Evolutionary conservation across 352 stramenopile genomes (phyloP), one percentile per base, ranked within the genome.

Genomic region (Plasmopara halstedii): DNA sequence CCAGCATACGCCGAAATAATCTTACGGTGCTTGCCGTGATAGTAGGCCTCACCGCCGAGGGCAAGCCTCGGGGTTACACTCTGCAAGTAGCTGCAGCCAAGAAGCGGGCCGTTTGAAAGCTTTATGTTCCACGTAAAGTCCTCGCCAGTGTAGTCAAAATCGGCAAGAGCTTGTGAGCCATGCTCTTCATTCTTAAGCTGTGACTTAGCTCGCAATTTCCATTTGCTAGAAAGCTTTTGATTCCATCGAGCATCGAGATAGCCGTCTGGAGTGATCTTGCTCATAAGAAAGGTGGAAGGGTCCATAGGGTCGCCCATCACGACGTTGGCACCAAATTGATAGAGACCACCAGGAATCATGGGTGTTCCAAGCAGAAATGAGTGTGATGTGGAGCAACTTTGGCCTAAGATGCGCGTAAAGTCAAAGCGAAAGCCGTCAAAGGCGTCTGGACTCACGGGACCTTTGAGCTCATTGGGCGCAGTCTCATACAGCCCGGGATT

Each of bases 71-170:
- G 70, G 36, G 82, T 94, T 50, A 93, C 57, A 57, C 73, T 89
- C 73, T 95, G 84, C 46, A 95, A 71, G 65, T 95, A 95, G 55
- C 73, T 88, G 34, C 87, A 70, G 18, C 82, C 82, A 19, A 93
- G 42, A 47, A 92, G 58, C n/a, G 82, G 78, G 45, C 84, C 84
- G 60, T 95, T 91, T 43, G 79, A 88, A 42, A 91, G 27, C 74
- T 95, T 95, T 67, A 94, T 78, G 73, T 89, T 93, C 71, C 78
- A 91, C 48, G 67, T 88, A 52, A 90, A 95, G 58, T 93, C 82
- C 26, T 86, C 70, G 42, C 82, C 81, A 19, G 52, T 33, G 56
- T 89, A 91, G 62, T 95, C 83, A 41, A 92, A 73, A 58, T 95
- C 83, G 6, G 75, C 73, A 20, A 90, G 73, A 31, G 75, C 76